Base-by-base conservation (phyloP, 306 rosid genomes). In the Acmispon strigosus region DNA sequence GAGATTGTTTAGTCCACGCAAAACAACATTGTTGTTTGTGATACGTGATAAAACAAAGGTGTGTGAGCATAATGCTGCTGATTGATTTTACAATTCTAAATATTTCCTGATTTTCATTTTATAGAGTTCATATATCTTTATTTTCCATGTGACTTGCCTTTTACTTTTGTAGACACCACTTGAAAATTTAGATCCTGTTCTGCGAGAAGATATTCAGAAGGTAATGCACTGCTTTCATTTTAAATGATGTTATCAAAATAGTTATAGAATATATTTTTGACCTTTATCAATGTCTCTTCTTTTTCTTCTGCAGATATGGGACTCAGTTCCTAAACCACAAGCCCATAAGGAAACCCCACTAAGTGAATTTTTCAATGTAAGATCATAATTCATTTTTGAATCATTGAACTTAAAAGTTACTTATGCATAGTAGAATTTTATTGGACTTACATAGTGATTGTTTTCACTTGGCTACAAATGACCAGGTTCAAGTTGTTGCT, bases 1-100 rank as follows among this genome's bases (percentile, higher is more conserved):
- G 96, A 85, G 98, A 70, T 81, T 92, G 81, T 92, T 89, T 70
- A 87, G 94, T 80, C 98, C 98, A 2, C 94, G 98, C 29, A 92
- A 89, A 83, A 92, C 96, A 14, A 92, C 98, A 45, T 18, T 92
- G 76, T 57, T 92, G 94, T 92, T 92, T 77, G 98, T 92, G 73
- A 89, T 92, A 29, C 96, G 98, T 55, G 98, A 92, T 78, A 92
- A 92, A 82, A 87, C 98, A 62, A 86, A 88, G 90, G 98, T 89
- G 55, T 2, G 89, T 82, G 60, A 48, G 39, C 60, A 52, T 48
- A 56, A 59, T 47, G 34, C 15, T 19, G 19, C 54, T 48, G 15
- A 10, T 41, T 68, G 48, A 62, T 17, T 58, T 44, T 7, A 66
- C 37, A 62, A 50, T 36, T 51, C 22, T 43, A 39, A 55, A 54